phyloP scores from a whole-genome alignment of 1,139 yeast genomes.

The Yamadazyma sp. region DNA sequence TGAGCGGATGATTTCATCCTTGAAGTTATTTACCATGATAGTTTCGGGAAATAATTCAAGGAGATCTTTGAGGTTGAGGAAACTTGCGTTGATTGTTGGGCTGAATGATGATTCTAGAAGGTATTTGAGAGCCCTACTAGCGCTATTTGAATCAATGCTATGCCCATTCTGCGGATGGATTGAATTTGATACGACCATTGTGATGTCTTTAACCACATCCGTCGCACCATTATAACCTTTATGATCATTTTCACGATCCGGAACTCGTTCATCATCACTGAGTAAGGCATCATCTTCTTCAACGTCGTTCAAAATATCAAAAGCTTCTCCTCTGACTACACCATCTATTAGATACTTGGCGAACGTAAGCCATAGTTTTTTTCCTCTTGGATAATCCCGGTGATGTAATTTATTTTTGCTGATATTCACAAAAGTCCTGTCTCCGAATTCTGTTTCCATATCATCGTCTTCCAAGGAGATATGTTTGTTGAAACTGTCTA shows the following conservation, averaged over 20 bases:
- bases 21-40: conserved; percentile 76
- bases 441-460: conserved; percentile 4
- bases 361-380: conserved; percentile 72
- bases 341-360: conserved; percentile 57
- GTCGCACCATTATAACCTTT: not conserved
- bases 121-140: conserved; percentile 26
- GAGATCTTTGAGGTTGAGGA: conserved; percentile 73
- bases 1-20: conserved; percentile 77
- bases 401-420: conserved; percentile 33
- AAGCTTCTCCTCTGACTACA: conserved; percentile 27
- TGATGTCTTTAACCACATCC: conserved; percentile 7
- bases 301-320: conserved; percentile 21
- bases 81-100: conserved; percentile 18
- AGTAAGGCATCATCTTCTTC: conserved; percentile 8
- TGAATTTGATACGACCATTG: conserved; percentile 9
- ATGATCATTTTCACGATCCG: not conserved
- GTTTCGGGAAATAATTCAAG: conserved; percentile 84
- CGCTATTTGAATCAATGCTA: conserved; percentile 1
- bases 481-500: conserved; percentile 33
- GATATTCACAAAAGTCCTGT: conserved; percentile 14
- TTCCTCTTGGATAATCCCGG: conserved; percentile 49
- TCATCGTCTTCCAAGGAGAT: conserved; percentile 14
- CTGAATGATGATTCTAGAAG: conserved; percentile 26
- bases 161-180: not conserved
- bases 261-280: conserved; percentile 7